A percentile compares a stretch with the other conserved stretches of the same genome.
phyloP scores from a whole-genome alignment of 2,329 filamentous ascomycete genomes.

The Erysiphe neolycopersici region DNA sequence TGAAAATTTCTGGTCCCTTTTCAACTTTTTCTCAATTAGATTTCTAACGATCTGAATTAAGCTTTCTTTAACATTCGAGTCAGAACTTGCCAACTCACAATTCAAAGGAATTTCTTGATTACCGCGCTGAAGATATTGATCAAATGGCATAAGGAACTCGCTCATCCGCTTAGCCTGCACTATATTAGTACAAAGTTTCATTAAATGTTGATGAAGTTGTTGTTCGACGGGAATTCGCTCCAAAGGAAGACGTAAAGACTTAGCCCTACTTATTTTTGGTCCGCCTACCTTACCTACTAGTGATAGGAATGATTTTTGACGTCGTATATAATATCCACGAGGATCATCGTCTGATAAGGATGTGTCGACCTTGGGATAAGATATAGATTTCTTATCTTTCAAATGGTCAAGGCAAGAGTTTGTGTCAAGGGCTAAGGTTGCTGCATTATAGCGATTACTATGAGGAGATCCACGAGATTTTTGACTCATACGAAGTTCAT shows the following conservation, averaged over 20 bases:
- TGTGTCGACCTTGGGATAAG: conserved; percentile 3
- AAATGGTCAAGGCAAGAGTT: not conserved
- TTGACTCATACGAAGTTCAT: conserved; percentile 6
- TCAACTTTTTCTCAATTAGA: too few species aligned
- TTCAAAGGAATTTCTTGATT: not conserved
- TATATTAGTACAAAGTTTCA: conserved; percentile 3
- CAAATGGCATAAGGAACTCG: not conserved
- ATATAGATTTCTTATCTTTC: not conserved
- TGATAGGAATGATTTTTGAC: conserved; percentile 6
- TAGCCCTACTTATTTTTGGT: conserved; percentile 2
- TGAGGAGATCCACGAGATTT: conserved; percentile 1
- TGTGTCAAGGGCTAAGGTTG: conserved; percentile 5
- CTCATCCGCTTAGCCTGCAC: not conserved
- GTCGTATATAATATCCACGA: conserved; percentile 12
- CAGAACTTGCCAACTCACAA: too few species aligned
- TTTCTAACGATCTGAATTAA: too few species aligned
- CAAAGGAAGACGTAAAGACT: not conserved
- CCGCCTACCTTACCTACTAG: conserved; percentile 2
- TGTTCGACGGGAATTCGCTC: conserved; percentile 5
- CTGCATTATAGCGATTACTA: conserved; percentile 6
- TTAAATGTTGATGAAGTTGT: conserved; percentile 6
- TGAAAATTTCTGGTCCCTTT: too few species aligned
- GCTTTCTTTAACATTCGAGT: too few species aligned
- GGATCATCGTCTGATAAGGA: conserved; percentile 11
- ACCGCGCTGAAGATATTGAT: not conserved